phyloP scores from a whole-genome alignment of 495 filamentous ascomycete genomes.

The Penicillium desertorum region DNA sequence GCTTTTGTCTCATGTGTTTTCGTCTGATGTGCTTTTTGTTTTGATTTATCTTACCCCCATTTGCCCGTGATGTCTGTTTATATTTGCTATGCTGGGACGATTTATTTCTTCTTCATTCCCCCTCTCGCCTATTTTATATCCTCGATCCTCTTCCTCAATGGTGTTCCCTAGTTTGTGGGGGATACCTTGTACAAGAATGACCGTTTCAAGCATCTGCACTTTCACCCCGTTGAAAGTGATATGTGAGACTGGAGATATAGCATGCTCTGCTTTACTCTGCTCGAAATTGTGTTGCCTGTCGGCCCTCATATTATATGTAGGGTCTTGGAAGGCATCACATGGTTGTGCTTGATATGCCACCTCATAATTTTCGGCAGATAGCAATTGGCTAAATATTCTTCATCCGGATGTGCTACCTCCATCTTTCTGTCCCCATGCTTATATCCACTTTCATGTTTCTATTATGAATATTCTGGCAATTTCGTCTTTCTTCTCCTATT shows the following conservation, averaged over 20 bases:
- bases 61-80: conserved; percentile 35
- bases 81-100: conserved; percentile 43
- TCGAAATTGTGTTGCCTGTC: not conserved
- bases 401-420: not conserved
- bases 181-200: conserved; percentile 8
- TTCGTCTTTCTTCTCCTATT: not conserved
- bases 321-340: not conserved
- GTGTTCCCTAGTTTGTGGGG: not conserved
- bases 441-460: conserved; percentile 2
- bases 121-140: conserved; percentile 12
- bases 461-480: conserved; percentile 10
- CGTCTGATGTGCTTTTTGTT: conserved; percentile 10
- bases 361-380: not conserved
- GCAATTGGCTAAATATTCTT: conserved; percentile 3
- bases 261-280: not conserved
- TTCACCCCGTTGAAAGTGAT: not conserved
- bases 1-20: not conserved
- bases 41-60: not conserved
- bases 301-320: not conserved
- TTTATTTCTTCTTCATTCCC: conserved; percentile 19
- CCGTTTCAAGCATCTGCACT: conserved; percentile 5
- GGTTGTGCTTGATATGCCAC: not conserved
- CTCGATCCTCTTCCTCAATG: conserved; percentile 6
- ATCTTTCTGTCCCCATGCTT: not conserved
- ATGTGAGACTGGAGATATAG: not conserved